Conservation (phyloP, 495 filamentous ascomycete genomes). For the Clohesyomyces aquaticus region DNA sequence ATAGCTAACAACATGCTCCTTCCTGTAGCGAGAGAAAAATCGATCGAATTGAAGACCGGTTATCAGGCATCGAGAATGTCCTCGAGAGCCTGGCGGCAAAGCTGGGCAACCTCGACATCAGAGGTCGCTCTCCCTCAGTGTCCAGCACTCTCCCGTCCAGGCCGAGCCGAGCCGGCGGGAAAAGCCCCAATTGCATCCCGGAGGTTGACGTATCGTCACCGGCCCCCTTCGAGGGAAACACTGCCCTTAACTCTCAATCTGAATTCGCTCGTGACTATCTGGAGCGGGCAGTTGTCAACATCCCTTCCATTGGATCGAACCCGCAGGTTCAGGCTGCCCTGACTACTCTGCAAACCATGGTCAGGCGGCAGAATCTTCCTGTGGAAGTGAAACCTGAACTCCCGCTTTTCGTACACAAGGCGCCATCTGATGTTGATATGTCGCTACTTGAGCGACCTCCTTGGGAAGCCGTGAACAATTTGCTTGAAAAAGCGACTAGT, state of each 20-base stretch:
- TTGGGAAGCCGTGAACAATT: constrained; percentile 20
- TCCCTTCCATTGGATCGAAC: constrained; percentile 57
- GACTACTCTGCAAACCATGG: constrained; percentile 53
- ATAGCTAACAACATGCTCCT: not conserved
- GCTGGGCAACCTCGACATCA: constrained; percentile 21
- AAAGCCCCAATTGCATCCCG: constrained; percentile 35
- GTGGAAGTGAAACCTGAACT: not conserved
- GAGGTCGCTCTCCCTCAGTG: constrained; percentile 4
- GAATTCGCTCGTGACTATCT: constrained; percentile 66
- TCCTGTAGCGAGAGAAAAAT: constrained; percentile 66
- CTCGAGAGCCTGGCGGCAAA: constrained; percentile 37
- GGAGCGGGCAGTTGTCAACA: constrained; percentile 56
- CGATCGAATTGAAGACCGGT: constrained; percentile 65
- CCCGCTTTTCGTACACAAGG: constrained; percentile 4
- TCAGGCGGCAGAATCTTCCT: constrained; percentile 19
- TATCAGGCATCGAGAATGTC: constrained; percentile 62
- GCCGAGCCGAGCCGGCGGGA: constrained; percentile 8
- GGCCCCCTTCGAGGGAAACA: constrained; percentile 61
- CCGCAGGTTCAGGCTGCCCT: constrained; percentile 60
- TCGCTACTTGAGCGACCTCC: constrained; percentile 28
- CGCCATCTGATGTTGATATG: constrained; percentile 13
- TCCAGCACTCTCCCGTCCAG: constrained; percentile 38
- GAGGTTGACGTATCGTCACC: not conserved
- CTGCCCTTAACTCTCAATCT: constrained; percentile 64
- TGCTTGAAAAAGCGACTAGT: constrained; percentile 22